Base-by-base conservation (phyloP, 2,329 filamentous ascomycete genomes). In the Dothideomycetes sp. region DNA sequence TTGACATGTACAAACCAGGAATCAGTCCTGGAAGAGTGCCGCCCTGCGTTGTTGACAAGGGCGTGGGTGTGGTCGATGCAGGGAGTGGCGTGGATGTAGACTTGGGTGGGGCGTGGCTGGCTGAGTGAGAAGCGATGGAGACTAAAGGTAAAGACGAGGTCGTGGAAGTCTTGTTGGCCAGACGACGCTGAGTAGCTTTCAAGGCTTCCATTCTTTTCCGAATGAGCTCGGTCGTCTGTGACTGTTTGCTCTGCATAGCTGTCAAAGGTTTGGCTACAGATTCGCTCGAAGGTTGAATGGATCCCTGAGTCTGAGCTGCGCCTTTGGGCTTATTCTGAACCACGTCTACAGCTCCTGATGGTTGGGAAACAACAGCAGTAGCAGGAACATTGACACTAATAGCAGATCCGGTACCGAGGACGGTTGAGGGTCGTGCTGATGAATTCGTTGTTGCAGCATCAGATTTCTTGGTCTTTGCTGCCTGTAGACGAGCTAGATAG, bases 141-240 rank as follows among this genome's bases (percentile, higher is more conserved):
- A 23, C 7, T 7, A 10, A 12, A 9, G 36, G 28, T 5, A 18
- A 2, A 1, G 38, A 16, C 6, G 38, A n/a, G 32, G 33, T 15
- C 11, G 16, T 24, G 18, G 23, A 20, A 28, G 22, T 28, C 11
- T 7, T 28, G 16, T 33, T 39, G 18, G 42, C 42, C 35, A 40
- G 28, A 15, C 35, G 42, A 18, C 35, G 34, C n/a, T 38, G 51
- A 30, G 51, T 45, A 4, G 52, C 55, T 50, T 78, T 77, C 16
- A 91, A 64, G 16, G 81, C 81, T 45, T 86, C 84, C 54, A 94
- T 80, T 50, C 85, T 86, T 55, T 85, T 76, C 48, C 84, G 78
- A 33, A 88, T 70, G 22, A 87, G 64, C 44, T 84, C 84, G 45
- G 84, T 94, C 49, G 54, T 86, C 74, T 13, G 75, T 76, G 54